Evolutionary conservation across 2,329 filamentous ascomycete species (phyloP), one percentile per base, ranked within the genome.

Genomic region (Exserohilum rostratum): DNA sequence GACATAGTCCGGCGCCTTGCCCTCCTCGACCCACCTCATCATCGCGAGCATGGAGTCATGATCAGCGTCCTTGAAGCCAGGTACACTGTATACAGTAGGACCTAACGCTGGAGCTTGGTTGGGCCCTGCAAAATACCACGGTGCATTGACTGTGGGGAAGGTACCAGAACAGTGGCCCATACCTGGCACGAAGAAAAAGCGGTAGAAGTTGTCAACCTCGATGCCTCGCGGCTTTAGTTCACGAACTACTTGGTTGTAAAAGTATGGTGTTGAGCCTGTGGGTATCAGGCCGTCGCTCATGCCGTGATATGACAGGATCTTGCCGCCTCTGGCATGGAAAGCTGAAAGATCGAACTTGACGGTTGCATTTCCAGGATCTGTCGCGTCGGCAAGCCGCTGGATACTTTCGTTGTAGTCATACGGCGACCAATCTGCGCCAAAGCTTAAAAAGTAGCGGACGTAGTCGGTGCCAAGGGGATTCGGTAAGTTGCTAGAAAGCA

Each of bases 191-290:
- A 77, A 58, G 67, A 80, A 79, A 62, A 76, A 73, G 40, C 76
- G 73, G 65, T 73, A 80, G 63, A 76, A 80, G 13, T 67, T 63
- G 38, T 77, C 71, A 1, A 79, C 55, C 3, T 75, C 58, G 27
- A 76, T 62, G 17, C 72, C 75, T 11, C 62, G 55, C 0, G 74
- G 71, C n/a, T 68, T 53, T 20, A 79, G 53, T 0, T 69, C 69
- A 6, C 67, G 67, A n/a, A 66, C 43, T 1, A 83, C 77, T 13
- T 78, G 75, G 15, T 78, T 73, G 68, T 83, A 82, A 64, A 78
- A 87, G 66, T 82, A 82, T 9, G 80, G 77, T 2, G 79, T 81
- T 17, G 80, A 77, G 0, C 79, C 78, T 0, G 79, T 79, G 12
- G 81, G 78, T 49, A 86, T 87, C 6, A 76, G 64, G 1, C 61